Evolutionary conservation across 805 yeast genomes (phyloP), one percentile per base, ranked within the genome.

Genomic region (Lachancea cidri): DNA sequence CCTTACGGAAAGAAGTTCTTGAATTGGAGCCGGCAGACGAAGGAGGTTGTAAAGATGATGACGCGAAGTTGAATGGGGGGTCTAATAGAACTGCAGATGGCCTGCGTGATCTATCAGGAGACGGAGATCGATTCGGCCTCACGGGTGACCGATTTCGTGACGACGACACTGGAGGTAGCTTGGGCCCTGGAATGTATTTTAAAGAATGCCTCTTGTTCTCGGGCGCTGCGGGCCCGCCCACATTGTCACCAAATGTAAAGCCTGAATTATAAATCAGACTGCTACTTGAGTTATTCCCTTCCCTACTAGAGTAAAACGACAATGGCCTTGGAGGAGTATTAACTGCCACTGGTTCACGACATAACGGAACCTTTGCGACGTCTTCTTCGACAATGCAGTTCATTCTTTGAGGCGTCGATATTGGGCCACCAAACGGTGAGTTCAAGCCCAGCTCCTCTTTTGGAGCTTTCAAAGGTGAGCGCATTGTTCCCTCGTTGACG

Each of bases 1-100:
- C 98, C 52, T 89, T 79, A 70, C 98, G 80, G 53, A 80, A 86
- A 0, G 84, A 79, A 1, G 87, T 77, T 54, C 68, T 57, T n/a
- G 60, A 54, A 25, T 54, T 47, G 6, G 54, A 39, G 7, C 44
- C 34, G 52, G 55, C 5, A 46, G 52, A 22, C 13, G 33, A 18
- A 5, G 47, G 44, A 11, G 47, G 48, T 30, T 41, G 46, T 25
- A 40, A 19, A 2, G 52, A 13, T 6, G 54, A 38, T 6, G 57
- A 35, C 18, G 42, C 43, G 36, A 61, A 60, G 38, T 55, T 54
- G 36, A 61, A 61, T 1, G 63, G 64, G 2, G 59, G 44, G 8
- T 54, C 61, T 17, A 57, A 42, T 15, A 48, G 38, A 11, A 52
- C 22, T 3, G 62, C 55, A 2, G 47, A 42, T 34, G 58, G 49